Evolutionary conservation across 2,329 filamentous ascomycete species (phyloP).

Genomic region (Nemania diffusa): DNA sequence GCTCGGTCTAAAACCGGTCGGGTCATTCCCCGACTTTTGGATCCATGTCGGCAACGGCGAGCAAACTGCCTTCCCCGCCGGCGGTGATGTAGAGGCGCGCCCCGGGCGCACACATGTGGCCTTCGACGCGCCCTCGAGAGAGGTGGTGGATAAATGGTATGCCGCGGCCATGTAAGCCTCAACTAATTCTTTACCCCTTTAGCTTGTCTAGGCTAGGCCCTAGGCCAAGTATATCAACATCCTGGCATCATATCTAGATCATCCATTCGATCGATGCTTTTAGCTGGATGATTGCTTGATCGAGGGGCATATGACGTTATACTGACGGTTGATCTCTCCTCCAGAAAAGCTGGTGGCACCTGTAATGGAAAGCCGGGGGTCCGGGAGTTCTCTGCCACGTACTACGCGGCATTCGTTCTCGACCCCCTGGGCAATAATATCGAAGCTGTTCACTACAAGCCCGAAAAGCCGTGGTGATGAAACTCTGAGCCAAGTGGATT

Average conservation of each 20-base stretch:
- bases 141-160: constrained; percentile 36
- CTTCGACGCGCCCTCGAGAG: constrained; percentile 29
- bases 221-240: neutral
- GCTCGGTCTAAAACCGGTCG: constrained; percentile 31
- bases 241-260: constrained; percentile 31
- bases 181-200: too few species aligned
- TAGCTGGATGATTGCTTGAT: neutral
- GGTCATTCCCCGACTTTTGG: constrained; percentile 37
- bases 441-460: constrained; percentile 33
- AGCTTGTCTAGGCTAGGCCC: neutral
- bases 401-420: constrained; percentile 39
- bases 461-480: constrained; percentile 16
- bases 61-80: constrained; percentile 24
- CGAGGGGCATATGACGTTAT: constrained; percentile 20
- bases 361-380: constrained; percentile 36
- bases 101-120: constrained; percentile 36
- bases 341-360: constrained; percentile 35
- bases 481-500: neutral
- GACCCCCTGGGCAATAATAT: constrained; percentile 38
- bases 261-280: constrained; percentile 9
- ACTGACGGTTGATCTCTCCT: constrained; percentile 14
- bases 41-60: constrained; percentile 35
- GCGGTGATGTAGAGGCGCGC: constrained; percentile 20
- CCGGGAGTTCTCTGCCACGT: constrained; percentile 21
- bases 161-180: constrained; percentile 33